phyloP scores from a whole-genome alignment of 805 yeast genomes.

The Metschnikowia cerradonensis region DNA sequence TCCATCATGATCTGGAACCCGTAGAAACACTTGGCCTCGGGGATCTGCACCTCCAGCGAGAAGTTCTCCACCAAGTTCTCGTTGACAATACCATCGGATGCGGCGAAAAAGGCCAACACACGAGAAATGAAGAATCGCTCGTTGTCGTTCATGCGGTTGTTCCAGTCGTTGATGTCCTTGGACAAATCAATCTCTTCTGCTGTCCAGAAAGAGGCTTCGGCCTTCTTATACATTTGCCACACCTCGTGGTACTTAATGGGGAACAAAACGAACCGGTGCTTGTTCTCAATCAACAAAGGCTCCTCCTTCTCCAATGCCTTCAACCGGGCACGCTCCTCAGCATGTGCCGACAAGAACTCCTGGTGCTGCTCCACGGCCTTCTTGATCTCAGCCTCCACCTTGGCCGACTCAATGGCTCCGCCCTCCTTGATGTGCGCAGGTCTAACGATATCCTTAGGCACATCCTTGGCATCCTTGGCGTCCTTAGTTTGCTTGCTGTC shows the following conservation, averaged over 20 bases:
- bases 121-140: constrained; percentile 91
- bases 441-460: constrained; percentile 19
- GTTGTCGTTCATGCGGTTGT: constrained; percentile 78
- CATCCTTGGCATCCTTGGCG: constrained; percentile 9
- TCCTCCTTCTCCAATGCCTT: constrained; percentile 80
- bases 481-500: not conserved
- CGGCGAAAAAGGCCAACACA: constrained; percentile 96
- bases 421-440: constrained; percentile 18
- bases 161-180: constrained; percentile 92
- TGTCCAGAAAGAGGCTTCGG: constrained; percentile 99
- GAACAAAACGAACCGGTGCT: constrained; percentile 84
- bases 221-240: constrained; percentile 98
- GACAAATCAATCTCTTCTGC: constrained; percentile 97
- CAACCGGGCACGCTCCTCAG: constrained; percentile 66
- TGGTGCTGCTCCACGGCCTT: constrained; percentile 41
- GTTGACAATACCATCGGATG: constrained; percentile 97
- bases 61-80: constrained; percentile 97
- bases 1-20: constrained; percentile 99
- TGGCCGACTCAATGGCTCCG: constrained; percentile 18
- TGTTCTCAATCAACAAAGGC: constrained; percentile 83
- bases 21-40: constrained; percentile 98
- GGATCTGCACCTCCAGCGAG: constrained; percentile 93
- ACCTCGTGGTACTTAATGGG: constrained; percentile 96
- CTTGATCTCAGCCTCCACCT: constrained; percentile 23
- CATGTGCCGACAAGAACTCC: constrained; percentile 56